Conservation (phyloP, 179 eudicot species). For the Silene coronaria region DNA sequence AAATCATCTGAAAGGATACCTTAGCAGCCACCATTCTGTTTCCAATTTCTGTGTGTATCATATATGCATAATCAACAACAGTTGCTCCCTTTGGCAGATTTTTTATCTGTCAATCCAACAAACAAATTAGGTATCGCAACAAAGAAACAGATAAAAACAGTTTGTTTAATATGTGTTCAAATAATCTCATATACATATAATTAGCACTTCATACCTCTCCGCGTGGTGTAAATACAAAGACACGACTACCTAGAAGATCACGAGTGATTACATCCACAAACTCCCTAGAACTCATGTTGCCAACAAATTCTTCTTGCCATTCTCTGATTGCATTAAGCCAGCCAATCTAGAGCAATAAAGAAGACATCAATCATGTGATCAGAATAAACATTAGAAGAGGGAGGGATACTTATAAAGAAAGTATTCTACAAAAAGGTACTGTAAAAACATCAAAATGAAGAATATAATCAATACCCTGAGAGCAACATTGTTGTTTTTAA, state of each 20-base stretch:
- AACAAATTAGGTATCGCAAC: slow-evolving; percentile 15
- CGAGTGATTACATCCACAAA: slow-evolving; percentile 89
- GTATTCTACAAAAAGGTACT: not conserved
- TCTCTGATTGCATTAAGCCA: slow-evolving; percentile 98
- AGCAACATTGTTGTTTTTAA: slow-evolving; percentile 65
- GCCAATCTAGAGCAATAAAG: slow-evolving; percentile 61
- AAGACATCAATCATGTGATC: slow-evolving; percentile 25
- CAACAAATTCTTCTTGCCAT: slow-evolving; percentile 99
- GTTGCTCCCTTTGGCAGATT: slow-evolving; percentile 95
- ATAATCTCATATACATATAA: slow-evolving; percentile 6
- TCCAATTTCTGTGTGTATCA: slow-evolving; percentile 96
- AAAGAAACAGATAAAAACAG: not conserved
- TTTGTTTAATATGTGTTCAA: not conserved
- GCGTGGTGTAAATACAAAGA: slow-evolving; percentile 90
- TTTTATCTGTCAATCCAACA: slow-evolving; percentile 53
- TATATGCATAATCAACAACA: slow-evolving; percentile 90
- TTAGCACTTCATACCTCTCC: slow-evolving; percentile 64
- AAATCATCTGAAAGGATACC: slow-evolving; percentile 38
- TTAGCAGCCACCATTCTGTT: slow-evolving; percentile 98
- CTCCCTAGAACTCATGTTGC: slow-evolving; percentile 98
- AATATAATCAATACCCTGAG: slow-evolving; percentile 58
- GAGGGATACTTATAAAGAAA: not conserved
- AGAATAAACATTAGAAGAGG: slow-evolving; percentile 2
- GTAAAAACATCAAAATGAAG: not conserved
- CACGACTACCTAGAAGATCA: slow-evolving; percentile 91